Conservation (phyloP, 345 rosid species). For the Brassica incana region DNA sequence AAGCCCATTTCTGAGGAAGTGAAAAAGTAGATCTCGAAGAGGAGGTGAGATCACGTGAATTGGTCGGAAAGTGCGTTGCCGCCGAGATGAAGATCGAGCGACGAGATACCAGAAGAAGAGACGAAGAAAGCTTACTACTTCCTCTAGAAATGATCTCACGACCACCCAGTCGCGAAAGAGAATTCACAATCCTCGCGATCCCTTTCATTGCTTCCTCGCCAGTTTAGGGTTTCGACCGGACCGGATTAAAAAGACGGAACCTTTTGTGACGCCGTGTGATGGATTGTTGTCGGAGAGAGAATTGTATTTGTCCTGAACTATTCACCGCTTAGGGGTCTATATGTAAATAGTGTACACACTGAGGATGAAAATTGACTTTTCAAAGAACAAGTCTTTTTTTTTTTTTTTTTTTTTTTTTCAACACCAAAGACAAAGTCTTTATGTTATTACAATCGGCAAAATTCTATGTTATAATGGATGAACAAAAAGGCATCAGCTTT, state of each 20-base stretch:
- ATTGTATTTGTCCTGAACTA: neutral
- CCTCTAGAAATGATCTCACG: constrained; percentile 6
- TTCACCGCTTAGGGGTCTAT: neutral
- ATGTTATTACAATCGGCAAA: too few relatives aligned
- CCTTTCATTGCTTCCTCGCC: constrained; percentile 24
- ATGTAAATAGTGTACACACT: too few relatives aligned
- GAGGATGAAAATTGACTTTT: too few relatives aligned
- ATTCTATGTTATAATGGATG: neutral
- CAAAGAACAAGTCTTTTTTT: neutral
- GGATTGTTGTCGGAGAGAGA: constrained; percentile 3
- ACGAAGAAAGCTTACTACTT: neutral
- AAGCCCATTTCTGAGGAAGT: constrained; percentile 42
- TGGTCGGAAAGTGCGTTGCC: constrained; percentile 24
- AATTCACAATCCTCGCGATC: constrained; percentile 26
- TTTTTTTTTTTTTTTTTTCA: too few relatives aligned
- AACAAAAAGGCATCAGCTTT: constrained; percentile 10
- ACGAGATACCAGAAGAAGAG: constrained; percentile 35
- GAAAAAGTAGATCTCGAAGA: constrained; percentile 28
- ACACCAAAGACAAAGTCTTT: too few relatives aligned
- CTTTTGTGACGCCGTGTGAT: neutral
- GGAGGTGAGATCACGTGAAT: constrained; percentile 10
- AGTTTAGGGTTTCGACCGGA: constrained; percentile 8
- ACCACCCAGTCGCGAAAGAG: constrained; percentile 28
- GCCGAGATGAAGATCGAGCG: constrained; percentile 41
- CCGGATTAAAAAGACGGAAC: neutral